phyloP scores from a whole-genome alignment of 345 rosid species.

The Erucastrum elatum region DNA sequence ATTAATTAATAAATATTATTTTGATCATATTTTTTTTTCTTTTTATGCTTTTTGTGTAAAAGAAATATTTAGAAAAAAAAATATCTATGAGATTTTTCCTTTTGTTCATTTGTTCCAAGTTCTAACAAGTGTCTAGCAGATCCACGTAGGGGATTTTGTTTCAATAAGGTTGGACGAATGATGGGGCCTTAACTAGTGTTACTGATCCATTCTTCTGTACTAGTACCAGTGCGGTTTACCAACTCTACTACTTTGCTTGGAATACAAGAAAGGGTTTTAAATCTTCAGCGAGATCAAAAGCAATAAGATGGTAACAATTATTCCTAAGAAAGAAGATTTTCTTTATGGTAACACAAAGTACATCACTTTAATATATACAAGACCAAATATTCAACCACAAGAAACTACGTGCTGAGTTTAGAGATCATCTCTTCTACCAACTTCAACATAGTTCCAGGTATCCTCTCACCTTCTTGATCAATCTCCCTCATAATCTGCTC shows the following conservation, averaged over 20 bases:
- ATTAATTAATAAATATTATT: no score
- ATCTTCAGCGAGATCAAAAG: not conserved
- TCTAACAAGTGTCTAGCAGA: no score
- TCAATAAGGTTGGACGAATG: no score
- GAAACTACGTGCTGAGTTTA: constrained; percentile 52
- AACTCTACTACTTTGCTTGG: not conserved
- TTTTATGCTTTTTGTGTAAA: no score
- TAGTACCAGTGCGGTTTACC: not conserved
- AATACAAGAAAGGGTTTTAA: not conserved
- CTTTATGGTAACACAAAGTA: not conserved
- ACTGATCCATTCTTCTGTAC: no score
- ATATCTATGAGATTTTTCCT: no score
- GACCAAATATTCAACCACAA: not conserved
- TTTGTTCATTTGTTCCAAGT: no score
- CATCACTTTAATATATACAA: not conserved
- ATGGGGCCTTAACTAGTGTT: no score
- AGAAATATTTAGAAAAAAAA: no score
- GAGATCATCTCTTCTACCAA: constrained; percentile 79
- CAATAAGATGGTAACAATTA: not conserved
- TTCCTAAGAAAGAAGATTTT: not conserved
- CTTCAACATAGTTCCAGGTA: constrained; percentile 47
- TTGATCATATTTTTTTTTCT: no score
- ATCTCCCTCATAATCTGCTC: constrained; percentile 69
- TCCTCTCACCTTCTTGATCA: constrained; percentile 60
- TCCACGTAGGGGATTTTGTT: no score